These are phyloP conservation scores for Epithemia pelagica DNA, from an alignment of 108 stramenopile genomes.

Conservation along the genomic window DNA sequence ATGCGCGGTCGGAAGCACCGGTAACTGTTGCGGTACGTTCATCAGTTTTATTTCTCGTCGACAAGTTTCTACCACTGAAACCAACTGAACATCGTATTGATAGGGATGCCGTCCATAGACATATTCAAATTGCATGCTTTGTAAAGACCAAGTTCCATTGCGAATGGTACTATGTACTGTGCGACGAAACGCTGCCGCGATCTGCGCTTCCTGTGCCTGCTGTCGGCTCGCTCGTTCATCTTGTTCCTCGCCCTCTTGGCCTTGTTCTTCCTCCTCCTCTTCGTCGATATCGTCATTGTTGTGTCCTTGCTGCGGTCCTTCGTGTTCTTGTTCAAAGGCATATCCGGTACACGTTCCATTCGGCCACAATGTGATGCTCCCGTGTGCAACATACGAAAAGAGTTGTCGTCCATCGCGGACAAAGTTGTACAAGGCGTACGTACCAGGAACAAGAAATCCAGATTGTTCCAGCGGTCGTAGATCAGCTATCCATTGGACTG, in stretches of 20 bases:
- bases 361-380: not conserved
- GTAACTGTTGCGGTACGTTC: not conserved
- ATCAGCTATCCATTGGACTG: not conserved
- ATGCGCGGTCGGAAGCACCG: not conserved
- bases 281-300: not conserved
- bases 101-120: not conserved
- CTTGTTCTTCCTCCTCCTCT: not conserved
- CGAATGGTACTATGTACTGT: not conserved
- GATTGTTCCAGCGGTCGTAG: not conserved
- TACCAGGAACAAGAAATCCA: not conserved
- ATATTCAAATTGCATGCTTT: not conserved
- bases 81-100: not conserved
- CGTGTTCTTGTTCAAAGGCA: not conserved
- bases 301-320: not conserved
- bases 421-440: not conserved
- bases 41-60: too few species aligned
- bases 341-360: not conserved
- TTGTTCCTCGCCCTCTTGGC: too few species aligned
- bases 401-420: not conserved
- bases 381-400: not conserved
- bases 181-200: too few species aligned
- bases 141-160: not conserved
- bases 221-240: too few species aligned
- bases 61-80: not conserved
- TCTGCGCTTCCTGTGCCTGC: too few species aligned